Evolutionary conservation across 2,329 filamentous ascomycete genomes (phyloP), one percentile per base, ranked within the genome.

Genomic region (Fusarium duplospermum): DNA sequence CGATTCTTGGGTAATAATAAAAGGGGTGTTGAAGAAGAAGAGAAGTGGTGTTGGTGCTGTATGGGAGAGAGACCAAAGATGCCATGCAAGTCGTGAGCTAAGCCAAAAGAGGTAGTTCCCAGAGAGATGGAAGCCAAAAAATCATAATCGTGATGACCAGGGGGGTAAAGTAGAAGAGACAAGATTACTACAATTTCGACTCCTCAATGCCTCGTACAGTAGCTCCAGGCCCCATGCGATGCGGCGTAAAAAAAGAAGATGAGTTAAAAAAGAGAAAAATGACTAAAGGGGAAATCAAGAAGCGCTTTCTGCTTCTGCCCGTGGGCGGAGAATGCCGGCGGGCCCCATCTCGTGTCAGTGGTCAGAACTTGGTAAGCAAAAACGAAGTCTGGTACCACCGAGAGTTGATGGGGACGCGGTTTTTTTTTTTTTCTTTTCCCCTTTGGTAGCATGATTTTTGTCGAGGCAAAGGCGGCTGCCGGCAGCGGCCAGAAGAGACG

Each of bases 381-480:
- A 65, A 50, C 33, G 18, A 60, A 29, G 33, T 35, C 22, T 50
- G 47, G 40, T 18, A 47, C 36, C 38, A 10, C 24, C 40, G n/a
- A 20, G n/a, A 20, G 58, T n/a, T 40, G 45, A 24, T 40, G 22
- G 62, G 29, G 62, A 52, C 42, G 59, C 42, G 31, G 20, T 27
- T 45, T 35, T 45, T 42, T 16, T 29, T 64, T 50, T 50, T 47
- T 27, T 22, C 13, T 20, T 22, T 40, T 40, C n/a, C 24, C 42
- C 24, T 50, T 50, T 50, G 24, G 45, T 50, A 47, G 42, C 9
- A n/a, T 50, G 24, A 31, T 52, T 52, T 50, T 33, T 18, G 24
- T 50, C 33, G 18, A 61, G 29, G 27, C 36, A 64, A 59, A 50
- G 56, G 47, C 38, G 52, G 69, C 72, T 73, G 72, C 72, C 72